Evolutionary conservation across 2,329 filamentous ascomycete genomes (phyloP).

Genomic region (Aspergillus versicolor): DNA sequence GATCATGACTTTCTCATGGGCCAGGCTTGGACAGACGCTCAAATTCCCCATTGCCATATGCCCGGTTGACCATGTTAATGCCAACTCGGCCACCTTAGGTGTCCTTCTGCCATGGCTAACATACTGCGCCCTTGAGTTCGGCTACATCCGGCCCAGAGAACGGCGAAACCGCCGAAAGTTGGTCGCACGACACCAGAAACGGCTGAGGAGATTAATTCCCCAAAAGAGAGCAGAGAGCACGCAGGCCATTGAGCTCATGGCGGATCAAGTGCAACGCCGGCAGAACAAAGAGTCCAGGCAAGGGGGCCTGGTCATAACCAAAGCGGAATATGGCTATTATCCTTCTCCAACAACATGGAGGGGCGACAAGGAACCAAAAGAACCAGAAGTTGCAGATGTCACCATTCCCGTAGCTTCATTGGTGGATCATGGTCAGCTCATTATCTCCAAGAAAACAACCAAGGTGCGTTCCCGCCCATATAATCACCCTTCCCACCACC

Average conservation of each 20-base stretch:
- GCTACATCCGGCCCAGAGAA: slow-evolving; percentile 39
- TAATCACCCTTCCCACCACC: background rate
- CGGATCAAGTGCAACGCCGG: slow-evolving; percentile 37
- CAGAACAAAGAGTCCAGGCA: slow-evolving; percentile 36
- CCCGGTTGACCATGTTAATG: slow-evolving; percentile 32
- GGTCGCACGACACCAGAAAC: slow-evolving; percentile 36
- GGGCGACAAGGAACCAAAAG: slow-evolving; percentile 18
- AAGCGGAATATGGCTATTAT: slow-evolving; percentile 42
- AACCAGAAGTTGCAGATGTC: slow-evolving; percentile 37
- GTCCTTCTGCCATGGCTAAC: slow-evolving; percentile 39
- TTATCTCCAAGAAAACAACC: slow-evolving; percentile 33
- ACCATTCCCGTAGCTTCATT: slow-evolving; percentile 46
- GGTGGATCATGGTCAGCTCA: slow-evolving; percentile 42
- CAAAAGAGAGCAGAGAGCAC: slow-evolving; percentile 38
- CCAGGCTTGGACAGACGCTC: slow-evolving; percentile 41
- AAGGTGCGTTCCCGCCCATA: slow-evolving; percentile 30
- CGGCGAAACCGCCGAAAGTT: slow-evolving; percentile 34
- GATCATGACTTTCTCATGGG: slow-evolving; percentile 41
- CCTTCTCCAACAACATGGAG: slow-evolving; percentile 26
- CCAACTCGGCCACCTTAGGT: slow-evolving; percentile 35
- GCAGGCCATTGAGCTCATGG: slow-evolving; percentile 43
- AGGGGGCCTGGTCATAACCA: slow-evolving; percentile 40
- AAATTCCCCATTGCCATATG: slow-evolving; percentile 41
- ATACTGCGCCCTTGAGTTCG: slow-evolving; percentile 44
- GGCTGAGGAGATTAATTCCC: slow-evolving; percentile 36